Conservation (phyloP, 176 grass and related monocot genomes). For the Bothriochloa decipiens region DNA sequence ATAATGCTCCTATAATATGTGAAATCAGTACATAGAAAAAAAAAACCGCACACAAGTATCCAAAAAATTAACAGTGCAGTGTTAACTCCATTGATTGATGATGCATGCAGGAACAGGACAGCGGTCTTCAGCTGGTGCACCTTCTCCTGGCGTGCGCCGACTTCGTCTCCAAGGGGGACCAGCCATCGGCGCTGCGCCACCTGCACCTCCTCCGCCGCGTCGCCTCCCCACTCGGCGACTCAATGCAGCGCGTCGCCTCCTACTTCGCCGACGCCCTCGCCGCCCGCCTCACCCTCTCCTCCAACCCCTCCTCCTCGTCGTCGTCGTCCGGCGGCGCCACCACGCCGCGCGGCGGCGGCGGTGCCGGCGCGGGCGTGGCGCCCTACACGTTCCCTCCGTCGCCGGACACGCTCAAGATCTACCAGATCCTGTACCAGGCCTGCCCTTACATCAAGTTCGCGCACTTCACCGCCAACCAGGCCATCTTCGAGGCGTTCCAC, state of each 20-base stretch:
- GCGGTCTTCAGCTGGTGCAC: slow-evolving; percentile 75
- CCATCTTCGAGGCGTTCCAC: slow-evolving; percentile 88
- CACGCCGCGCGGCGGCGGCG: slow-evolving; percentile 21
- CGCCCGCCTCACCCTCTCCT: slow-evolving; percentile 49
- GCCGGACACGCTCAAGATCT: slow-evolving; percentile 60
- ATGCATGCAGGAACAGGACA: slow-evolving; percentile 59
- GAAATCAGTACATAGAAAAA: too few relatives aligned
- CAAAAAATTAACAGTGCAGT: too few relatives aligned
- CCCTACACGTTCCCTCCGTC: slow-evolving; percentile 48
- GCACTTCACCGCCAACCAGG: slow-evolving; percentile 92
- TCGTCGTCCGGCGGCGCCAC: slow-evolving; percentile 25
- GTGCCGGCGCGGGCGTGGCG: background rate
- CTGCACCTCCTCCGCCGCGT: slow-evolving; percentile 57
- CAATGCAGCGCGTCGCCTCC: slow-evolving; percentile 73
- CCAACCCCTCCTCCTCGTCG: slow-evolving; percentile 39
- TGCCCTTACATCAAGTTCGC: slow-evolving; percentile 96
- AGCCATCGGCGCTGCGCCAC: slow-evolving; percentile 49
- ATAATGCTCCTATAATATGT: too few relatives aligned
- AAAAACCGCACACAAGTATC: too few relatives aligned
- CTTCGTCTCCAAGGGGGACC: slow-evolving; percentile 67
- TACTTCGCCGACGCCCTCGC: slow-evolving; percentile 63
- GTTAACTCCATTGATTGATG: too few relatives aligned
- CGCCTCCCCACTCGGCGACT: slow-evolving; percentile 64
- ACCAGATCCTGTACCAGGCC: slow-evolving; percentile 89
- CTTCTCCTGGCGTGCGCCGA: slow-evolving; percentile 82